Conservation (phyloP, 129 eudicot genomes). For the Flaveria linearis region DNA sequence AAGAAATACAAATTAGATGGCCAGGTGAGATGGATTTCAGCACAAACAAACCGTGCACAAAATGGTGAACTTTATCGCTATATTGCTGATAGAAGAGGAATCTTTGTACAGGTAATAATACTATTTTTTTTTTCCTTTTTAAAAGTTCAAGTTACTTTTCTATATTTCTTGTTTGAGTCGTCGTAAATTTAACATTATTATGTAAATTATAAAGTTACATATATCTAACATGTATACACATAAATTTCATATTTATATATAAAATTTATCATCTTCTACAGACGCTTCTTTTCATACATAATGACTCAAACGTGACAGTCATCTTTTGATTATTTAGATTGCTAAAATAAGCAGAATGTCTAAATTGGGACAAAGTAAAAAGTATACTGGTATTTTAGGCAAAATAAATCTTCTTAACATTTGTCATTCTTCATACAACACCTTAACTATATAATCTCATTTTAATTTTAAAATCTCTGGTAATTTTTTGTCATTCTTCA, state of each 20-base stretch:
- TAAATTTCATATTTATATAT: neutral
- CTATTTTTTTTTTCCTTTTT: neutral
- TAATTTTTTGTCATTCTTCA: constrained; percentile 4
- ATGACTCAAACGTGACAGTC: constrained; percentile 8
- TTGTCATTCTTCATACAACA: neutral
- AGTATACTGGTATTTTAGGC: neutral
- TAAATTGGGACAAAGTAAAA: neutral
- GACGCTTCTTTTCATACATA: neutral
- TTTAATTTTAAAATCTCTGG: constrained; percentile 17
- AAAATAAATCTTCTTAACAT: neutral
- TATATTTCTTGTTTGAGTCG: neutral
- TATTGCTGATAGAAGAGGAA: constrained; percentile 79
- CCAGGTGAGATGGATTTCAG: constrained; percentile 78
- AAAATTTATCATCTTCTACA: neutral
- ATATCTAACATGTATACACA: neutral
- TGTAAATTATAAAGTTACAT: neutral
- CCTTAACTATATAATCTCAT: neutral
- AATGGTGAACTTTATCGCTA: constrained; percentile 96
- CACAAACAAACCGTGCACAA: constrained; percentile 81
- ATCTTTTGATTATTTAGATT: neutral
- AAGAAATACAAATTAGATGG: constrained; percentile 70
- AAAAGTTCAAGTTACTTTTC: neutral
- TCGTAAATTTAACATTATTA: neutral
- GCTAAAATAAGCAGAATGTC: neutral
- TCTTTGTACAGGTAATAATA: constrained; percentile 81